Base-by-base conservation (phyloP, 2,329 filamentous ascomycete genomes). In the Aspergillus versicolor region DNA sequence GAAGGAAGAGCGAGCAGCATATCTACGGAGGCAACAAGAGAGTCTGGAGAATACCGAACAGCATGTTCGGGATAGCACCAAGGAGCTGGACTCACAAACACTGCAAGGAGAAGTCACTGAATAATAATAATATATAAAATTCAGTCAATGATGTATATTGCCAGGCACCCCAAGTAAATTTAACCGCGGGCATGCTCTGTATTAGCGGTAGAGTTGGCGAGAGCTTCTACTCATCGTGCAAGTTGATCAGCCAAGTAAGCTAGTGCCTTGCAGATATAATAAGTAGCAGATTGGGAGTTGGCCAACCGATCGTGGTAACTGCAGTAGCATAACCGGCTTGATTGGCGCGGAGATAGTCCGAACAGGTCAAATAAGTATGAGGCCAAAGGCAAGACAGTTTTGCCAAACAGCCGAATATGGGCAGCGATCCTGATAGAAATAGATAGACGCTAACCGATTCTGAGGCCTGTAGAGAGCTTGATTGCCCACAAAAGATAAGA, bases 1-100 rank as follows among this genome's bases (percentile, higher is more conserved):
- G 55, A 70, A 62, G 59, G 66, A 63, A 37, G 60, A 69, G 44
- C 67, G 70, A 13, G 69, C 70, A 50, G 68, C 67, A 27, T 73
- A 73, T 63, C 60, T 75, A 52, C 69, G 64, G 21, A 61, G 62
- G 24, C 65, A 56, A 46, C 63, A 67, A 50, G 53, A 58, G 38
- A 38, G 22, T 12, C 17, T 37, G 30, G 32, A 55, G 12, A 46
- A 52, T 34, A 13, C 17, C n/a, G 38, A 56, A 51, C 53, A 51
- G 21, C 40, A 41, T 22, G 40, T 40, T 12, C n/a, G 32, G 45
- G 50, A 46, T 51, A 52, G 43, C 42, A 12, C 50, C 30, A 34
- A 42, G 30, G 47, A 58, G 42, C 57, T 24, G 38, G 45, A 61
- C 43, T 45, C 51, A 12, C 24, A 43, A 45, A n/a, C 17, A 34